A percentile compares a stretch with the other conserved stretches of the same genome.
Evolutionary conservation across 768 basidiomycete genomes (phyloP).

Genomic region (Phanerochaete sordida): DNA sequence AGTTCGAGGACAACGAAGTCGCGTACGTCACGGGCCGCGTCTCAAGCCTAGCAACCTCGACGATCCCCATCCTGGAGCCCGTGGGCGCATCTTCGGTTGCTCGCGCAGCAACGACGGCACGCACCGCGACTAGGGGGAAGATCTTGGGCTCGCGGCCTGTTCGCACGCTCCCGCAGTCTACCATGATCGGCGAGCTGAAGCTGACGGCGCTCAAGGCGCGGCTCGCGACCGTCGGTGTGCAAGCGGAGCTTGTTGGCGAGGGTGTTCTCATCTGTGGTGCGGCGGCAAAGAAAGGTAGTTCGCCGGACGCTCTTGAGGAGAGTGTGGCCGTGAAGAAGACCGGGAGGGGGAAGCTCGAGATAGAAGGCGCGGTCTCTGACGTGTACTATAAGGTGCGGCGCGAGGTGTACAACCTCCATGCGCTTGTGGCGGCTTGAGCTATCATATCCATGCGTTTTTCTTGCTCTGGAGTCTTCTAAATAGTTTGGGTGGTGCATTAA

Average conservation of each 20-base stretch:
- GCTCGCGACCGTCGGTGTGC: conserved; percentile 69
- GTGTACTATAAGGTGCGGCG: conserved; percentile 86
- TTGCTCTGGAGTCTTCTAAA: neutral
- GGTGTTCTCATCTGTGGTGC: conserved; percentile 89
- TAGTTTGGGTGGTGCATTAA: neutral
- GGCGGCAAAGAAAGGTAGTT: conserved; percentile 41
- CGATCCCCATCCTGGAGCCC: conserved; percentile 85
- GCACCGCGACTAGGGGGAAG: conserved; percentile 30
- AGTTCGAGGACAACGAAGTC: conserved; percentile 99
- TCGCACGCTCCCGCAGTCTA: conserved; percentile 74
- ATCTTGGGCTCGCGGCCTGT: conserved; percentile 65
- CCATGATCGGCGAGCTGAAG: conserved; percentile 97
- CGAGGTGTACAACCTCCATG: conserved; percentile 90
- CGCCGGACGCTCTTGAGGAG: conserved; percentile 49
- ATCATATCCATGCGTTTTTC: neutral
- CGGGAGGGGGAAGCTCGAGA: conserved; percentile 77
- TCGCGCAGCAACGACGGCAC: neutral
- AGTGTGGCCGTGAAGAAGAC: conserved; percentile 88
- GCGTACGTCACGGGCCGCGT: conserved; percentile 91
- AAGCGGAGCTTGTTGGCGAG: conserved; percentile 95
- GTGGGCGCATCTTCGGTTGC: conserved; percentile 22
- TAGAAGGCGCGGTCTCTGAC: conserved; percentile 87
- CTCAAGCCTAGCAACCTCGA: conserved; percentile 78
- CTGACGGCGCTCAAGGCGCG: conserved; percentile 85
- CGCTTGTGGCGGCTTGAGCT: conserved; percentile 66